A percentile compares a stretch with the other conserved stretches of the same genome.
Evolutionary conservation across 2,329 filamentous ascomycete species (phyloP).

Genomic region (Trichoderma pleuroti): DNA sequence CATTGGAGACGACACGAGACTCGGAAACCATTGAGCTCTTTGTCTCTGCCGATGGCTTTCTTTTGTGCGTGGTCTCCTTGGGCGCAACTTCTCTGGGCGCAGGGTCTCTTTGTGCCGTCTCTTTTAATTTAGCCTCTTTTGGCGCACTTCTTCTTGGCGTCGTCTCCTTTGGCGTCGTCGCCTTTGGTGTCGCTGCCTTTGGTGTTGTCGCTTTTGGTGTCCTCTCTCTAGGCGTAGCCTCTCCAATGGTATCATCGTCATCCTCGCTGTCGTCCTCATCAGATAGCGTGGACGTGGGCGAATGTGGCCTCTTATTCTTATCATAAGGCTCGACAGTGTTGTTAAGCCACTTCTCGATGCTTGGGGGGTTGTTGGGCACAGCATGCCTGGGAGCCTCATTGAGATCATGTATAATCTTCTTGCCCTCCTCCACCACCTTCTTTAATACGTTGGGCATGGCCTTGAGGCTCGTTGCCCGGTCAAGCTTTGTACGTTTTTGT

Average conservation of each 20-base stretch:
- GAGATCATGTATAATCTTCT: conserved; percentile 61
- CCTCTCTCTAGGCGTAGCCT: neutral
- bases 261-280: conserved; percentile 18
- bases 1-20: conserved; percentile 20
- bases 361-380: conserved; percentile 54
- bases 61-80: neutral
- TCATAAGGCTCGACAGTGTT: conserved; percentile 61
- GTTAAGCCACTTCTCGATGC: conserved; percentile 64
- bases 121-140: neutral
- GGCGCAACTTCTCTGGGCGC: neutral
- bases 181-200: neutral
- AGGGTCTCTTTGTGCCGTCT: neutral
- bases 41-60: conserved; percentile 27
- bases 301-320: conserved; percentile 32
- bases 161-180: neutral
- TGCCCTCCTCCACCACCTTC: conserved; percentile 61
- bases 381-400: conserved; percentile 53
- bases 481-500: conserved; percentile 45
- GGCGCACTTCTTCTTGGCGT: neutral
- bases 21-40: conserved; percentile 25
- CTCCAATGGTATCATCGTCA: conserved; percentile 5
- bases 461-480: conserved; percentile 56
- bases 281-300: conserved; percentile 1
- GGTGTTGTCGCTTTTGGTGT: neutral
- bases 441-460: conserved; percentile 61